Evolutionary conservation across 2,329 filamentous ascomycete genomes (phyloP), one percentile per base, ranked within the genome.

Genomic region (Chalaropsis thielavioides): DNA sequence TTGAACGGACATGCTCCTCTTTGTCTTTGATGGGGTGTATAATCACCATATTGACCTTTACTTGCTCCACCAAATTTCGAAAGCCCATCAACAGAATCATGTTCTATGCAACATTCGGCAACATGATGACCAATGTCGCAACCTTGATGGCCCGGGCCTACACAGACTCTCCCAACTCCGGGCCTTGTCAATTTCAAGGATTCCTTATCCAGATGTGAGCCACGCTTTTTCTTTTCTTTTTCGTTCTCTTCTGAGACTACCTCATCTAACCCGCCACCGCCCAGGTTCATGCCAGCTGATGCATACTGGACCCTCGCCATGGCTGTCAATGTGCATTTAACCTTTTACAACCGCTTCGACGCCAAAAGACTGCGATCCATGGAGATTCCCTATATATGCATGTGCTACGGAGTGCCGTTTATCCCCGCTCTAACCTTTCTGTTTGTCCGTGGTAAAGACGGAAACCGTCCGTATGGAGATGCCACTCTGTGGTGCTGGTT

Each of bases 61-160:
- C 82, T 38, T 73, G 75, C n/a, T 89, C 86, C 40, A 80, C 79
- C 17, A 80, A 80, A 4, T 94, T 94, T 72, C 87, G 88, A 71
- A 92, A 91, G 71, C 88, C 89, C n/a, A 91, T 94, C 76, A 94
- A 94, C 71, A 81, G 90, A 19, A 79, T 95, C 0, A 85, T 92
- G 10, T 92, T 95, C 73, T 94, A 88, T 72, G 89, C 90, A 6
- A 88, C 87, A 0, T 87, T 89, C 71, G 90, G 89, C 8, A 95
- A 95, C 71, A 79, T 92, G 70, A 78, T 91, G 74, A 83, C 83
- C 68, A 92, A 90, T 72, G 80, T 90, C 19, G 89, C 85, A 0
- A 91, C 89, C 0, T 74, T 92, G 41, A 89, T 92, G 71, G 85
- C 87, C 0, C 80, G 81, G 43, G 78, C 80, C 0, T 88, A 83